phyloP scores from a whole-genome alignment of 352 stramenopile genomes.

The Thraustotheca clavata region DNA sequence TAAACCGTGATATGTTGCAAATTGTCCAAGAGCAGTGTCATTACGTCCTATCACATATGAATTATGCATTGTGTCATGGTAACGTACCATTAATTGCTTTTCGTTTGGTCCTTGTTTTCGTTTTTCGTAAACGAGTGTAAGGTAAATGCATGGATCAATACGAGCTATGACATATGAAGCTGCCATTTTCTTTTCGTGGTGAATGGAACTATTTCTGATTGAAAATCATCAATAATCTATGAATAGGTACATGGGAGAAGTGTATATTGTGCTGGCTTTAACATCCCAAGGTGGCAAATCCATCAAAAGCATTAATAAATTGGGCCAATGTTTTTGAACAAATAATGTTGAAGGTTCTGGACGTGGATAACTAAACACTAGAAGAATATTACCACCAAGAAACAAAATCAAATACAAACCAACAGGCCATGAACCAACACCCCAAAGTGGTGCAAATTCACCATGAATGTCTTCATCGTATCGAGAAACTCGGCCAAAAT shows the following conservation, averaged over 20 bases:
- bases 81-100: constrained; percentile 54
- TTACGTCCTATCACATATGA: background rate
- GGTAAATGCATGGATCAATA: constrained; percentile 62
- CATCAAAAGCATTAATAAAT: constrained; percentile 83
- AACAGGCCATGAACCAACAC: constrained; percentile 63
- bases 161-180: constrained; percentile 66
- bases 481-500: constrained; percentile 18
- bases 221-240: background rate
- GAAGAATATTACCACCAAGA: background rate
- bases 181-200: constrained; percentile 57
- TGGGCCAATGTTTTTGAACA: constrained; percentile 63
- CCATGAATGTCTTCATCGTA: constrained; percentile 49
- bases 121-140: constrained; percentile 57
- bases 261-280: constrained; percentile 21
- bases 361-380: constrained; percentile 72
- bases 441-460: constrained; percentile 75
- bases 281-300: constrained; percentile 43
- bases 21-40: background rate
- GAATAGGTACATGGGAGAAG: constrained; percentile 33
- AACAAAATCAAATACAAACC: background rate
- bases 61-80: background rate
- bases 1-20: background rate
- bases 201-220: constrained; percentile 34
- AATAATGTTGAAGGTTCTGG: constrained; percentile 34
- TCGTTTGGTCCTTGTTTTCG: constrained; percentile 56